Base-by-base conservation (phyloP, 768 basidiomycete genomes). In the Serendipita indica region DNA sequence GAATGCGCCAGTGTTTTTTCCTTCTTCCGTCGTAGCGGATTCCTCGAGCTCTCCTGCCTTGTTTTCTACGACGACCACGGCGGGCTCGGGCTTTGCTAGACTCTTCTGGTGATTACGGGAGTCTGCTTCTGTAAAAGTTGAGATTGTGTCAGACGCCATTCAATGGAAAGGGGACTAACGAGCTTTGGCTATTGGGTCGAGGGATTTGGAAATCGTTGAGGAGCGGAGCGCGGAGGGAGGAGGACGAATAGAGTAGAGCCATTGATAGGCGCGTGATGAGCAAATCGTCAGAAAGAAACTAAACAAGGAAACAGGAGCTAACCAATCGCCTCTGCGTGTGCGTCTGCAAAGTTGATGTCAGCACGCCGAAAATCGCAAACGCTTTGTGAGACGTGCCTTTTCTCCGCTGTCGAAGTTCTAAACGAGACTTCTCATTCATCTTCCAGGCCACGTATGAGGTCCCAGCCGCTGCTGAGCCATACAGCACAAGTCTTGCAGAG, bases 1-100 rank as follows among this genome's bases (percentile, higher is more conserved):
- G 76, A 80, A 98, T 3, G 96, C 94, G 35, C 78, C 78, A 39
- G 69, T 62, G 34, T 60, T 62, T 33, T 43, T 43, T 1, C 49
- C 59, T 57, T 60, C 62, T 33, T 62, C 49, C 16, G 57, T 39
- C 20, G n/a, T 34, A 20, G 28, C 56, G 30, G 57, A 33, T 35
- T 39, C 57, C 12, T 18, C 10, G 13, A 39, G 33, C 34, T 35
- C 57, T 14, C 57, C 57, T 18, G 33, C 57, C 34, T 18, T 20
- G 34, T 34, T 37, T 28, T 37, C 33, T 18, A 34, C 20, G n/a
- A 39, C 52, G n/a, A 27, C 57, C 5, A 12, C 39, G 18, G 57
- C 33, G 14, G 33, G 33, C 7, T 5, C 34, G 33, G 33, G 5
- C 3, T 37, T 37, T 22, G 34, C 34, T 6, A 18, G 34, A 43